Evolutionary conservation across 2,329 filamentous ascomycete species (phyloP).

Genomic region (Penicillium sp.): DNA sequence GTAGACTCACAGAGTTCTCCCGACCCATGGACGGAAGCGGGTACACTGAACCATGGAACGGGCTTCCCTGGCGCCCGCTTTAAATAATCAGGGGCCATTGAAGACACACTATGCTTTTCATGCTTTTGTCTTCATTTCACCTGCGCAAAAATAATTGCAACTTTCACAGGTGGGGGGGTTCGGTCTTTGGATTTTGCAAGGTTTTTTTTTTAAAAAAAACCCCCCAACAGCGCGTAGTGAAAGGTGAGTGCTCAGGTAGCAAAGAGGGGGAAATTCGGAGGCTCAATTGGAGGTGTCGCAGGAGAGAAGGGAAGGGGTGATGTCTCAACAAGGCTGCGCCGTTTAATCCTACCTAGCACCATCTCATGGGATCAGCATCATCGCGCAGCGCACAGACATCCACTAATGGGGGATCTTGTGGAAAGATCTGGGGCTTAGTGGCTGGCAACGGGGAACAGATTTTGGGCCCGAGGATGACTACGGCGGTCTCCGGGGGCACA

Average conservation of each 20-base stretch:
- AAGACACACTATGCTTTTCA: background rate
- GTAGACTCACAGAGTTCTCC: slow-evolving; percentile 32
- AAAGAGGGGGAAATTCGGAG: slow-evolving; percentile 3
- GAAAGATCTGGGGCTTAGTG: slow-evolving; percentile 22
- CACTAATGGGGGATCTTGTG: slow-evolving; percentile 15
- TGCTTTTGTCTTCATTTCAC: background rate
- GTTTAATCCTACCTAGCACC: slow-evolving; percentile 15
- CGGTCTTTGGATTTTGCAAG: background rate
- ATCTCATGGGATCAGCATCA: slow-evolving; percentile 21
- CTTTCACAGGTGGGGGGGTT: background rate
- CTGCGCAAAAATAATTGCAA: slow-evolving; percentile 1
- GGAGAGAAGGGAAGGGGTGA: slow-evolving; percentile 19
- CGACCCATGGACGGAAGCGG: slow-evolving; percentile 38
- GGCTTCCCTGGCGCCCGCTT: slow-evolving; percentile 24
- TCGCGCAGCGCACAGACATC: slow-evolving; percentile 22
- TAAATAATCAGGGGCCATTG: slow-evolving; percentile 23
- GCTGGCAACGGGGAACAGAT: slow-evolving; percentile 1
- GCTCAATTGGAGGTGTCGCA: slow-evolving; percentile 11
- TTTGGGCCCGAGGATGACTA: background rate
- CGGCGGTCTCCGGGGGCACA: background rate
- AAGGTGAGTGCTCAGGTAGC: slow-evolving; percentile 3
- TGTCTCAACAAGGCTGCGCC: slow-evolving; percentile 21
- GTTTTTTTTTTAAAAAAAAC: background rate
- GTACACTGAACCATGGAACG: slow-evolving; percentile 32
- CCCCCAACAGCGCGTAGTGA: slow-evolving; percentile 25